Evolutionary conservation across 2,329 filamentous ascomycete species (phyloP).

Genomic region (Zymoseptoria pseudotritici): DNA sequence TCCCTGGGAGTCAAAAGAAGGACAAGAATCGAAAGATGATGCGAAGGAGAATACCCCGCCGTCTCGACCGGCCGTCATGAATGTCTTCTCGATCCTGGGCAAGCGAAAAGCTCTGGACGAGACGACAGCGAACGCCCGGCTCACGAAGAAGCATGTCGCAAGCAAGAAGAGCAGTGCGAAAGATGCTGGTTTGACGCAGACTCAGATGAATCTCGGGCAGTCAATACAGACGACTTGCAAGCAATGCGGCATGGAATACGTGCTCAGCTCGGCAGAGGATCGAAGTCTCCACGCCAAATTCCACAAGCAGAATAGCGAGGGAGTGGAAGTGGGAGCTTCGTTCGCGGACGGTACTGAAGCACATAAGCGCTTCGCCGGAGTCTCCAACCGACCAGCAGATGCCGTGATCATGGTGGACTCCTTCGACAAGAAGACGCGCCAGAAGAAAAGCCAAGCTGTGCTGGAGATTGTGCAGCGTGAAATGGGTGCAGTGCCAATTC

Average conservation of each 20-base stretch:
- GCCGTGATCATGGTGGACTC: conserved; percentile 53
- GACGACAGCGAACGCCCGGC: conserved; percentile 28
- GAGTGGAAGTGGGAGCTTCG: conserved; percentile 53
- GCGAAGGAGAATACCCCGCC: conserved; percentile 17
- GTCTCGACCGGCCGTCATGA: conserved; percentile 15
- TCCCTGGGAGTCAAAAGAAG: conserved; percentile 26
- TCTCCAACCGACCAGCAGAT: conserved; percentile 28
- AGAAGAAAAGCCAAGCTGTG: conserved; percentile 46
- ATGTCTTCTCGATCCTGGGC: conserved; percentile 27
- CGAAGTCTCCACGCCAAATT: conserved; percentile 56
- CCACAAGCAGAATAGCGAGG: conserved; percentile 54
- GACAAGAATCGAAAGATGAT: neutral
- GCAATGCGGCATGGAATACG: conserved; percentile 59
- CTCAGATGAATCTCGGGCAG: conserved; percentile 53
- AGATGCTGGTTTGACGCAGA: conserved; percentile 44
- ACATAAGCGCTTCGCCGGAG: conserved; percentile 10
- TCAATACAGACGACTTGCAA: conserved; percentile 51
- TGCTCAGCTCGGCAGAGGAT: conserved; percentile 55
- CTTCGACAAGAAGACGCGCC: conserved; percentile 45
- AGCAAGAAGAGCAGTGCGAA: conserved; percentile 26
- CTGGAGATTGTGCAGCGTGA: conserved; percentile 57
- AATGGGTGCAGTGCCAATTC: conserved; percentile 53
- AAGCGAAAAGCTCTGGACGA: conserved; percentile 23
- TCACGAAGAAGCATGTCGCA: conserved; percentile 24
- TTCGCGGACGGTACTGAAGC: conserved; percentile 38